Base-by-base conservation (phyloP, 441 rosid genomes). In the Omphalea diandra region DNA sequence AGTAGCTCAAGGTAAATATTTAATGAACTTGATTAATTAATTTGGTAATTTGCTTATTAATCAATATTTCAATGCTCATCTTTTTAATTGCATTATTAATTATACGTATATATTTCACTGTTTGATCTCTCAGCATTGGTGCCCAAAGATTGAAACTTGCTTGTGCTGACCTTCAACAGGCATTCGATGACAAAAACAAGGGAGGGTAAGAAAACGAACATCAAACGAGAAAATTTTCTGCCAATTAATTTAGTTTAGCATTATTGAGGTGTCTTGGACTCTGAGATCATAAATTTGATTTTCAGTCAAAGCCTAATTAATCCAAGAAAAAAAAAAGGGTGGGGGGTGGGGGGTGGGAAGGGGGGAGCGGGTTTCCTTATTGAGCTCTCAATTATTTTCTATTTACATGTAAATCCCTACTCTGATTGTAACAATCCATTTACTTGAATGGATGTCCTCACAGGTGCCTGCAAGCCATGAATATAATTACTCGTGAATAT, bases 1-100 rank as follows among this genome's bases (percentile, higher is more conserved):
- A 80, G 83, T 32, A 74, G 80, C 65, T 75, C 83, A 62, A 74
- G 84, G 86, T 83, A 58, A 26, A 8, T 33, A n/a, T n/a, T 20
- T 59, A 10, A 12, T 55, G 10, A 49, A 20, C n/a, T 47, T 40
- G 11, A 40, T 40, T 40, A n/a, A n/a, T n/a, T n/a, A n/a, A n/a
- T n/a, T n/a, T n/a, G n/a, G n/a, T n/a, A n/a, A n/a, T n/a, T n/a
- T n/a, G n/a, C n/a, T n/a, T n/a, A n/a, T n/a, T n/a, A n/a, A n/a
- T n/a, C n/a, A n/a, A n/a, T n/a, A n/a, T n/a, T n/a, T n/a, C n/a
- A n/a, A n/a, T n/a, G n/a, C n/a, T n/a, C n/a, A n/a, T n/a, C n/a
- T n/a, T n/a, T n/a, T n/a, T n/a, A n/a, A n/a, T n/a, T n/a, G n/a
- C n/a, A n/a, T n/a, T n/a, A n/a, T 44, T 47, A 47, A 41, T 15